These are phyloP conservation scores for Leccinum olivaceopallidum DNA, from an alignment of 768 basidiomycete species.

Conservation along the genomic window DNA sequence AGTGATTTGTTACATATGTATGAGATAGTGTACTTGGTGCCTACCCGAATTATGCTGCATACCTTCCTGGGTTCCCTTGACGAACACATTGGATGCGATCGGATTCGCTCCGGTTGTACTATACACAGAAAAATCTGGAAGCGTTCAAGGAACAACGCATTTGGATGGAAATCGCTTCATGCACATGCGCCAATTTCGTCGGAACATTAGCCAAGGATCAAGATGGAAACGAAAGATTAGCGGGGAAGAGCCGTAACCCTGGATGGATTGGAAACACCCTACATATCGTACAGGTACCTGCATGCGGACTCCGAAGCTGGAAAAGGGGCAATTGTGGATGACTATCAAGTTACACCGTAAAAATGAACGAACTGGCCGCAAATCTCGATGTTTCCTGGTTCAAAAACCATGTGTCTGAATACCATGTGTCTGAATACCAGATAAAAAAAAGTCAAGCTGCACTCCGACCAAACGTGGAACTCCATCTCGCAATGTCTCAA, in stretches of 20 bases:
- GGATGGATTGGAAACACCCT: neutral
- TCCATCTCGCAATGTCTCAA: neutral
- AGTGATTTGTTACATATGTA: neutral
- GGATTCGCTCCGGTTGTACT: neutral
- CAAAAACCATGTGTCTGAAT: neutral
- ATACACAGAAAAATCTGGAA: neutral
- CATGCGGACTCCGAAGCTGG: neutral
- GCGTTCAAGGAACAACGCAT: too few species aligned
- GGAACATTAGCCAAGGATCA: too few species aligned
- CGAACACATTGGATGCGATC: neutral
- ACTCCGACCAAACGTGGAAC: constrained; percentile 4
- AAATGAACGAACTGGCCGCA: neutral
- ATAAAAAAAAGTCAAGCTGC: too few species aligned
- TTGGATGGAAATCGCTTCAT: too few species aligned
- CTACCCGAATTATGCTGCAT: neutral
- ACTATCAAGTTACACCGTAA: neutral
- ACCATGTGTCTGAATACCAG: neutral
- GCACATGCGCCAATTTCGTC: neutral
- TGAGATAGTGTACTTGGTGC: neutral
- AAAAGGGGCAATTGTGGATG: neutral
- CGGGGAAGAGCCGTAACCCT: neutral
- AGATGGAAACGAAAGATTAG: neutral
- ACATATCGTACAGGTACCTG: neutral
- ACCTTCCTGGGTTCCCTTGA: neutral
- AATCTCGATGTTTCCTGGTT: neutral